Percentiles rank a stretch among this genome's conserved stretches.
phyloP scores from a whole-genome alignment of 169 alveolate species.

The Perkinsus marinus region DNA sequence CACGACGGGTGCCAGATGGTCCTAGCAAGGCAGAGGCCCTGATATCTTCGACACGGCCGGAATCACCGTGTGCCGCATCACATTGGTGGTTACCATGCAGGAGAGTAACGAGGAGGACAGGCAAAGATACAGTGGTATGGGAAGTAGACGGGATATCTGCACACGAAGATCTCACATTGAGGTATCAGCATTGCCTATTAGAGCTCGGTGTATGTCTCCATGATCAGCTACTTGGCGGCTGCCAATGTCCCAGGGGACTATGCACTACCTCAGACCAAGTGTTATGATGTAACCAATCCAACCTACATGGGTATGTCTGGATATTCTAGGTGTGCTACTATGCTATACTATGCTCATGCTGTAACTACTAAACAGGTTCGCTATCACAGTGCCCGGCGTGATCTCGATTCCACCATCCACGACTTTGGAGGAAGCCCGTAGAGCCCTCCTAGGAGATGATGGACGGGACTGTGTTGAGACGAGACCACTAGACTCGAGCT shows the following conservation, averaged over 20 bases:
- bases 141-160: neutral
- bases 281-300: neutral
- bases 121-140: neutral
- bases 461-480: neutral
- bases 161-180: neutral
- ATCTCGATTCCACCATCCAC: neutral
- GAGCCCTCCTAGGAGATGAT: neutral
- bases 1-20: no score
- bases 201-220: no score
- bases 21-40: neutral
- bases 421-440: neutral
- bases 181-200: no score
- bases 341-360: neutral
- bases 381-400: neutral
- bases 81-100: neutral
- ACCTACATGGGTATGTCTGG: neutral
- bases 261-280: neutral
- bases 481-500: neutral
- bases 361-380: neutral
- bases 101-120: neutral
- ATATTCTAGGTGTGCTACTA: neutral
- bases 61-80: neutral
- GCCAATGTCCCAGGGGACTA: neutral
- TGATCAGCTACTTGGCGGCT: neutral
- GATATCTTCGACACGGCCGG: neutral